These are phyloP conservation scores for Potentilla sterilis DNA, from an alignment of 306 rosid species.

Conservation along the genomic window DNA sequence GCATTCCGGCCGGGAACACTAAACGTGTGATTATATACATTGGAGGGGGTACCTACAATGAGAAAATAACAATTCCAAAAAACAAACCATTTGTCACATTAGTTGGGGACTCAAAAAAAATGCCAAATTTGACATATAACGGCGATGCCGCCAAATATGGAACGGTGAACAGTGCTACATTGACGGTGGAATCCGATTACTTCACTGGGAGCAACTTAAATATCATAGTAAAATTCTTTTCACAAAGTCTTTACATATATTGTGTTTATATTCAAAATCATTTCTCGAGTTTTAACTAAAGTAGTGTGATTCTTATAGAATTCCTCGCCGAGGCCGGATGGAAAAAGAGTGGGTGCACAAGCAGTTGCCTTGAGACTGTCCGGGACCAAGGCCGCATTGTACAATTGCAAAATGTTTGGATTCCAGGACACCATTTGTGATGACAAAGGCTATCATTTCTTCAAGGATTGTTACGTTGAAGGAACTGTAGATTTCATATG, in stretches of 20 bases:
- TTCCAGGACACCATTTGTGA: constrained; percentile 55
- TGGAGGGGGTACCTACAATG: constrained; percentile 49
- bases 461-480: constrained; percentile 42
- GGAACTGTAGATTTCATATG: constrained; percentile 47
- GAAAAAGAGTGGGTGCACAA: constrained; percentile 27
- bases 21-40: constrained; percentile 50
- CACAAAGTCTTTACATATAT: background rate
- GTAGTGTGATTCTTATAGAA: constrained; percentile 25
- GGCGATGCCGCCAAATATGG: constrained; percentile 50
- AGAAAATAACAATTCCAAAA: constrained; percentile 46
- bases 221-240: constrained; percentile 25
- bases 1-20: constrained; percentile 45
- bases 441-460: constrained; percentile 42
- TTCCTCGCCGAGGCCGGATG: constrained; percentile 40
- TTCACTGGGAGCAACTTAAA: constrained; percentile 42
- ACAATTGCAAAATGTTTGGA: constrained; percentile 40
- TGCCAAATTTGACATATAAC: constrained; percentile 38
- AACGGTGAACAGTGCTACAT: constrained; percentile 57
- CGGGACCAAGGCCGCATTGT: constrained; percentile 35
- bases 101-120: constrained; percentile 25
- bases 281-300: background rate
- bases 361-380: constrained; percentile 49
- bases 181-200: constrained; percentile 35
- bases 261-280: background rate
- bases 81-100: constrained; percentile 51